Base-by-base conservation (phyloP, 495 filamentous ascomycete genomes). In the Pseudevernia furfuracea region DNA sequence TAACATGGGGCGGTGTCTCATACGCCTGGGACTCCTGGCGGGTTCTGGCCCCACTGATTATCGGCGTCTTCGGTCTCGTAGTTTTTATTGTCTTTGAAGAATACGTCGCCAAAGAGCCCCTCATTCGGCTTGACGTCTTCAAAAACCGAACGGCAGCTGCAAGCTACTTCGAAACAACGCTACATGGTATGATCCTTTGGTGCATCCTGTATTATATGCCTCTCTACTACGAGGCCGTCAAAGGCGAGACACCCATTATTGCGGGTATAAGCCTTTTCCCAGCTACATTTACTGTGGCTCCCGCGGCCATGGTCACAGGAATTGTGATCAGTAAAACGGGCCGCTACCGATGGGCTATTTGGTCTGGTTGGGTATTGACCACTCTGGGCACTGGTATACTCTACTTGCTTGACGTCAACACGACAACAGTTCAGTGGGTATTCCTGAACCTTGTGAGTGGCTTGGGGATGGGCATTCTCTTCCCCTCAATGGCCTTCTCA, bases 141-240 rank as follows among this genome's bases (percentile, higher is more conserved):
- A 72, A 74, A 72, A 73, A 78, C 72, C 59, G 72, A 17, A 83
- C 82, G 4, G 68, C 76, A 30, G 71, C 71, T 1, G 70, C 76
- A 19, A 75, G 72, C 14, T 79, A 75, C 62, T 58, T 81, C 25
- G 76, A 72, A 7, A 81, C 78, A 5, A 69, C 82, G n/a, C 70
- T 85, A 58, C 83, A 86, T 66, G 85, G 78, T 61, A 63, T 78
- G 65, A 64, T 81, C n/a, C 71, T 77, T 48, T 82, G 76, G 82
- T 79, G 60, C 64, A 67, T 85, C 0, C 67, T 92, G 0, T 87
- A 89, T 67, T 87, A 82, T 60, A 73, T 87, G 38, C 80, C 87
- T 0, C 76, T 91, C 30, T 91, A 86, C 72, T 86, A 86, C 69
- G 75, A 84, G 59, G 80, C 83, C 12, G 79, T 87, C 36, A 82